Percentiles rank a stretch among this genome's conserved stretches.
Conservation (phyloP, 176 grass and related monocot genomes). For the Carex scoparia region DNA sequence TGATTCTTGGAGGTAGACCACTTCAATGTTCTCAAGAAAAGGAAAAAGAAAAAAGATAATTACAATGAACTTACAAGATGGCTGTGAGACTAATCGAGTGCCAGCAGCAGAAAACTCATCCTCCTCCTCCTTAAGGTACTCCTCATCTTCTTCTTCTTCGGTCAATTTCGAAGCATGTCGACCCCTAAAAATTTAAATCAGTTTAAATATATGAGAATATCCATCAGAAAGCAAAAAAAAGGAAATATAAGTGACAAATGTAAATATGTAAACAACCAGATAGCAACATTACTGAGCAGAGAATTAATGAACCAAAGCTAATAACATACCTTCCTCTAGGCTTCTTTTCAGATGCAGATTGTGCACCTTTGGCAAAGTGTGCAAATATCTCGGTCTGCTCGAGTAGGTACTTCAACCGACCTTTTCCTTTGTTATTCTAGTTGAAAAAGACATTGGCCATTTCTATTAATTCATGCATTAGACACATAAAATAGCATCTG, state of each 20-base stretch:
- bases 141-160: constrained; percentile 93
- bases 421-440: constrained; percentile 89
- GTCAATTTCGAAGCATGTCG: constrained; percentile 87
- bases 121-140: constrained; percentile 91
- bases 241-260: neutral
- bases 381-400: constrained; percentile 95
- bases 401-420: constrained; percentile 77
- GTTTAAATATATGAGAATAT: constrained; percentile 17
- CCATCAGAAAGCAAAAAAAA: neutral
- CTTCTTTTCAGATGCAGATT: constrained; percentile 66
- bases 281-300: neutral
- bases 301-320: constrained; percentile 3
- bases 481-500: neutral
- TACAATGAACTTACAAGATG: constrained; percentile 62
- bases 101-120: constrained; percentile 67
- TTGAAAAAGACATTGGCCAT: neutral
- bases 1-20: neutral
- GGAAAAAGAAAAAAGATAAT: neutral
- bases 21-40: neutral
- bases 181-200: constrained; percentile 46
- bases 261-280: constrained; percentile 6
- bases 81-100: constrained; percentile 63
- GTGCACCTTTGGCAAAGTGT: constrained; percentile 77
- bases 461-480: neutral
- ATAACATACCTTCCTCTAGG: constrained; percentile 57